phyloP scores from a whole-genome alignment of 495 filamentous ascomycete genomes.

The Aspergillus haitiensis region DNA sequence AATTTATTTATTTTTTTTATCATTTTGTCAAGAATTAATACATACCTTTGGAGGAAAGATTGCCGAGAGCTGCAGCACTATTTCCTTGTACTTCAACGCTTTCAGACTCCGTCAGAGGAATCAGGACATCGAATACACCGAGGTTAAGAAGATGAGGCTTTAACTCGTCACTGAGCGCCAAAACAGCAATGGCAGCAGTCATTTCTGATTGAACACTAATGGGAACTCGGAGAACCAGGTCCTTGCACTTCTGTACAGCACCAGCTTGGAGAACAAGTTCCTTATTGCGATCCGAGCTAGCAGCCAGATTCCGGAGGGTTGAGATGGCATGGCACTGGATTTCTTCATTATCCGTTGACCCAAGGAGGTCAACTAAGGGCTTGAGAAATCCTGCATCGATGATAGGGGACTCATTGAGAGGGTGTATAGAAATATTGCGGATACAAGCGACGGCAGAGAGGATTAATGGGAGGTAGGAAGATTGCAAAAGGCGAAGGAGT shows the following conservation, averaged over 20 bases:
- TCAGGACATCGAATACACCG: slow-evolving; percentile 94
- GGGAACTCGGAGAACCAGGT: slow-evolving; percentile 89
- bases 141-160: slow-evolving; percentile 89
- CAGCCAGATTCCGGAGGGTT: slow-evolving; percentile 90
- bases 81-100: slow-evolving; percentile 99
- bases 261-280: slow-evolving; percentile 93
- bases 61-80: slow-evolving; percentile 92
- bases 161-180: slow-evolving; percentile 92
- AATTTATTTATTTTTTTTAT: not conserved
- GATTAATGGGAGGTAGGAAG: slow-evolving; percentile 91
- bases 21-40: slow-evolving; percentile 6
- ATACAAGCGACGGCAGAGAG: slow-evolving; percentile 97
- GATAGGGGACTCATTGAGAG: slow-evolving; percentile 98
- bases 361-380: slow-evolving; percentile 88
- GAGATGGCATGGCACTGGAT: slow-evolving; percentile 99
- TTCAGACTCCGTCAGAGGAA: slow-evolving; percentile 89
- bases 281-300: slow-evolving; percentile 96
- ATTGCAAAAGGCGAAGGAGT: slow-evolving; percentile 85
- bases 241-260: slow-evolving; percentile 97
- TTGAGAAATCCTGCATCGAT: slow-evolving; percentile 96
- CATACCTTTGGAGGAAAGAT: slow-evolving; percentile 94
- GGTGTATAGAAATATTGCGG: slow-evolving; percentile 97
- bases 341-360: slow-evolving; percentile 95
- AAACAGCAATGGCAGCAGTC: slow-evolving; percentile 97
- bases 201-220: slow-evolving; percentile 97